Evolutionary conservation across 1,284 basidiomycete genomes (phyloP).

Genomic region (Apiotrichum akiyoshidainum): DNA sequence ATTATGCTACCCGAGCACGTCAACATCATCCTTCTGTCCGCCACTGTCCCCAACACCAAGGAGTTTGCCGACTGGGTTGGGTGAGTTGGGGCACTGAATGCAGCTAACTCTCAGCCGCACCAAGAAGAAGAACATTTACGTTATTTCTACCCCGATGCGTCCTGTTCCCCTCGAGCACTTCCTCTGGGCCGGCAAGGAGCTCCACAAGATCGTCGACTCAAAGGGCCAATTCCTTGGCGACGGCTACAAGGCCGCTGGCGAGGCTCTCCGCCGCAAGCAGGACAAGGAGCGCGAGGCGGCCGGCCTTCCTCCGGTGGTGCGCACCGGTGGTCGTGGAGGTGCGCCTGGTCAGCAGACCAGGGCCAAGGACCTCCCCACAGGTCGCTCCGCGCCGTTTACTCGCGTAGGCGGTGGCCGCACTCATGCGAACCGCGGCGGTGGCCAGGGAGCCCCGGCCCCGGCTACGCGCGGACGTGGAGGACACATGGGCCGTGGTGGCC

Average conservation of each 20-base stretch:
- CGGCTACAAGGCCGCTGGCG: conserved; percentile 85
- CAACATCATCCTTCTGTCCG: conserved; percentile 92
- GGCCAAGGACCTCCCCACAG: conserved; percentile 45
- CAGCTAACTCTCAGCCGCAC: conserved; percentile 65
- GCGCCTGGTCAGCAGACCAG: conserved; percentile 55
- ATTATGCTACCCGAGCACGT: conserved; percentile 98
- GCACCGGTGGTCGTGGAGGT: conserved; percentile 72
- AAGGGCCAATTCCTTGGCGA: conserved; percentile 70
- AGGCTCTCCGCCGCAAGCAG: conserved; percentile 86
- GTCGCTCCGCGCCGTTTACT: conserved; percentile 41
- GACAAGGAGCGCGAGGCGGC: conserved; percentile 96
- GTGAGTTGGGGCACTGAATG: conserved; percentile 55
- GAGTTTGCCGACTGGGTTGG: conserved; percentile 99
- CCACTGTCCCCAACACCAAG: conserved; percentile 96
- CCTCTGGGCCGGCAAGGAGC: conserved; percentile 85
- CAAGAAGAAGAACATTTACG: conserved; percentile 99
- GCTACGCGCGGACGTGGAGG: conserved; percentile 24
- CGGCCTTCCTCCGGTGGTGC: conserved; percentile 75
- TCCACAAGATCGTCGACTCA: conserved; percentile 89
- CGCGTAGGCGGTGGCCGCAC: conserved; percentile 40
- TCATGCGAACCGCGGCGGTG: conserved; percentile 46
- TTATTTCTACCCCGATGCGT: conserved; percentile 93
- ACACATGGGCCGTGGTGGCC: conserved; percentile 51
- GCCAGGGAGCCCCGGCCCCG: conserved; percentile 36
- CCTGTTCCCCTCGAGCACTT: conserved; percentile 98